Percentiles rank a stretch among this genome's conserved stretches.
These are phyloP conservation scores for Salvia splendens DNA, from an alignment of 257 asterid genomes.

Conservation along the genomic window DNA sequence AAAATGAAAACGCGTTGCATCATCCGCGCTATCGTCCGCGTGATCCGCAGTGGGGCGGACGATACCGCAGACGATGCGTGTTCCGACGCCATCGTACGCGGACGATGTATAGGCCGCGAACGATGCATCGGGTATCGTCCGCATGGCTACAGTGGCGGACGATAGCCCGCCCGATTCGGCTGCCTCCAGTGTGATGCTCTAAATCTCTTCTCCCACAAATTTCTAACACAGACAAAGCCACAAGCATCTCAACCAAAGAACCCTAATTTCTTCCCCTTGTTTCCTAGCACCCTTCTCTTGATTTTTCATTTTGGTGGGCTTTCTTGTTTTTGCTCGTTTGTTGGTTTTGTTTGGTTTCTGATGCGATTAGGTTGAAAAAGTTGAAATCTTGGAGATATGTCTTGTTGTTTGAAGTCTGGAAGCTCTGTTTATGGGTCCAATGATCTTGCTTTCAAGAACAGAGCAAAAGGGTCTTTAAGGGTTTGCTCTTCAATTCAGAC, in stretches of 20 bases:
- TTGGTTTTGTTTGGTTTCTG: background rate
- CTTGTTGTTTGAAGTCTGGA: conserved; percentile 54
- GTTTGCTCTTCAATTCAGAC: conserved; percentile 44
- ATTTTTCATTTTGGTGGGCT: conserved; percentile 1
- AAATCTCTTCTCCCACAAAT: conserved; percentile 19
- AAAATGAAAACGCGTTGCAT: no score
- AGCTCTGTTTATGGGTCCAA: conserved; percentile 48
- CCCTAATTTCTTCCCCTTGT: conserved; percentile 18
- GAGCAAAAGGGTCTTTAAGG: conserved; percentile 37
- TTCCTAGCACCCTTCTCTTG: conserved; percentile 17
- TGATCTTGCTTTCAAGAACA: conserved; percentile 37
- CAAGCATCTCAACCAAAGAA: conserved; percentile 26
- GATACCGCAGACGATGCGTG: no score
- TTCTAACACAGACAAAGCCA: conserved; percentile 34
- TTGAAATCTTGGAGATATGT: conserved; percentile 51
- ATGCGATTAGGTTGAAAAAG: background rate
- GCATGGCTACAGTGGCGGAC: no score
- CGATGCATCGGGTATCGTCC: no score
- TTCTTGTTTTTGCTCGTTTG: conserved; percentile 26
- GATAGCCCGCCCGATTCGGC: no score
- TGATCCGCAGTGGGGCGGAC: no score
- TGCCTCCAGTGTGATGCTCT: no score
- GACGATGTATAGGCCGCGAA: no score
- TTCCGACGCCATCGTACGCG: no score
- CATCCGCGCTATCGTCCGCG: no score